phyloP scores from a whole-genome alignment of 495 filamentous ascomycete species.

The Podospora didyma region DNA sequence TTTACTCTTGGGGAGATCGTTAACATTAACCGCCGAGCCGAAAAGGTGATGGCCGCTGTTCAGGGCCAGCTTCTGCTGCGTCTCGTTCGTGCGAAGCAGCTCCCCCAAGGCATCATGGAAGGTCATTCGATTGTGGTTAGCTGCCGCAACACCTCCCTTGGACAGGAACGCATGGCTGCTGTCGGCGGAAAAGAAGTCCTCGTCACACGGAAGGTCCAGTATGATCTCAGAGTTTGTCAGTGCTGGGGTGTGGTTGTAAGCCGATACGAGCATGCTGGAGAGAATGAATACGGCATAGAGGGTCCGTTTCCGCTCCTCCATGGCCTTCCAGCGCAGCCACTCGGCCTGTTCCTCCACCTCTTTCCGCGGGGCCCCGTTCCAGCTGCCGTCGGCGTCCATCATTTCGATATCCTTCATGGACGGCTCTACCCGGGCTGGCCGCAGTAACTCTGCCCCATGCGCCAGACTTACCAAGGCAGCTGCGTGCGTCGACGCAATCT shows the following conservation, averaged over 20 bases:
- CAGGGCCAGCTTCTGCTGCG: constrained; percentile 45
- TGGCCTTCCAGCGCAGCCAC: constrained; percentile 84
- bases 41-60: constrained; percentile 42
- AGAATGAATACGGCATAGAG: constrained; percentile 87
- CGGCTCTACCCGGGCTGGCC: constrained; percentile 44
- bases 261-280: constrained; percentile 85
- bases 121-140: constrained; percentile 62
- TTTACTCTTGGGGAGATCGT: constrained; percentile 56
- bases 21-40: constrained; percentile 38
- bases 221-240: constrained; percentile 93
- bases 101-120: constrained; percentile 75
- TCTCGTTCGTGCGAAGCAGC: constrained; percentile 75
- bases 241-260: constrained; percentile 87
- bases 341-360: constrained; percentile 70
- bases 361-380: constrained; percentile 40
- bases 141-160: constrained; percentile 63
- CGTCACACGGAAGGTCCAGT: constrained; percentile 88
- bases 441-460: constrained; percentile 73
- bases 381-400: constrained; percentile 45
- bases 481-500: constrained; percentile 89
- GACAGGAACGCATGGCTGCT: constrained; percentile 72
- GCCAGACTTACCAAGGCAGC: constrained; percentile 88
- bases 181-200: constrained; percentile 86
- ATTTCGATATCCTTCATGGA: constrained; percentile 35
- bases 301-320: constrained; percentile 91